Evolutionary conservation across 2,329 filamentous ascomycete genomes (phyloP).

Genomic region (Monilinia polystroma): DNA sequence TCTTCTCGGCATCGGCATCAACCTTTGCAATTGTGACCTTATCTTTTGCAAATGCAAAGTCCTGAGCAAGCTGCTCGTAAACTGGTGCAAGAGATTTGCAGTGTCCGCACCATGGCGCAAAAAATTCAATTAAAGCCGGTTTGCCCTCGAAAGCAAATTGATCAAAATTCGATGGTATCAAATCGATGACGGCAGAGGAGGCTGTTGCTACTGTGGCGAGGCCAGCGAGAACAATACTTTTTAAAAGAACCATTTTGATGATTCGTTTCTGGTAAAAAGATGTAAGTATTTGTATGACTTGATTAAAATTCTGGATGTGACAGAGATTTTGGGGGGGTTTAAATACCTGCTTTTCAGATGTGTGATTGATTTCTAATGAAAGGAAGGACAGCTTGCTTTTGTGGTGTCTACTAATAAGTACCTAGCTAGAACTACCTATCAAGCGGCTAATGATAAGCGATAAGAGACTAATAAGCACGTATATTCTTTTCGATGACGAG

Average conservation of each 20-base stretch:
- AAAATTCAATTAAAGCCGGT: constrained; percentile 96
- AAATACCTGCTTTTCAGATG: constrained; percentile 18
- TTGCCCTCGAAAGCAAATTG: constrained; percentile 85
- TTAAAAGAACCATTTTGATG: constrained; percentile 47
- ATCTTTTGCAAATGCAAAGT: constrained; percentile 68
- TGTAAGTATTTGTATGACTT: constrained; percentile 10
- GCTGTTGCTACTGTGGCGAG: constrained; percentile 47
- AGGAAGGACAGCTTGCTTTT: constrained; percentile 21
- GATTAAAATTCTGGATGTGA: background rate
- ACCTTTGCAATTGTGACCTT: constrained; percentile 91
- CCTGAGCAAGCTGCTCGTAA: constrained; percentile 82
- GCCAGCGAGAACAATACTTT: constrained; percentile 58
- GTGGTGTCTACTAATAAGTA: background rate
- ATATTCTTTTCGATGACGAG: too few relatives aligned
- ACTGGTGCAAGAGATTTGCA: constrained; percentile 96
- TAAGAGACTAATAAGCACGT: background rate
- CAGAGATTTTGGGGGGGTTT: constrained; percentile 1
- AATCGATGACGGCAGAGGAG: constrained; percentile 82
- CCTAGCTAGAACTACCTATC: background rate
- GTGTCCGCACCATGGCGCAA: constrained; percentile 97
- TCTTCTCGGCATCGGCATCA: constrained; percentile 85
- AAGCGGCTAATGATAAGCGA: constrained; percentile 19
- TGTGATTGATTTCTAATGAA: constrained; percentile 19
- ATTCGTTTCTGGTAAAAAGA: constrained; percentile 5
- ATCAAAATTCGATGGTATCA: constrained; percentile 90